A percentile compares a stretch with the other conserved stretches of the same genome.
Evolutionary conservation across 306 rosid genomes (phyloP).

Genomic region (Vicia villosa): DNA sequence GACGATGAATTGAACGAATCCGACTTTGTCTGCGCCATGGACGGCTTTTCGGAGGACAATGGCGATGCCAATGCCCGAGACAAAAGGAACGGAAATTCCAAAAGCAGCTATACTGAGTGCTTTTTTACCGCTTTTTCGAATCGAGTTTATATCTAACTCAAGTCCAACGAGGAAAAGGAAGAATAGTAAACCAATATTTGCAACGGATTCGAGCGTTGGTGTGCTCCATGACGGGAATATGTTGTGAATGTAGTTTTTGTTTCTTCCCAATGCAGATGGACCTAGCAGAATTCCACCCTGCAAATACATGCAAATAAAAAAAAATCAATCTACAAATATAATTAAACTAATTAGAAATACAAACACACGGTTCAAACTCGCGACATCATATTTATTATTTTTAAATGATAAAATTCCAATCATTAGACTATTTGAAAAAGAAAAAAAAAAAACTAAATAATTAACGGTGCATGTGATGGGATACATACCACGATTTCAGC

Average conservation of each 20-base stretch:
- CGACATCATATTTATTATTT: too few relatives aligned
- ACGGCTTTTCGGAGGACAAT: slow-evolving; percentile 60
- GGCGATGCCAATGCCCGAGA: slow-evolving; percentile 72
- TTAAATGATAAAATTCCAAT: too few relatives aligned
- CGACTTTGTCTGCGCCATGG: slow-evolving; percentile 64
- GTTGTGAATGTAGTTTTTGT: slow-evolving; percentile 45
- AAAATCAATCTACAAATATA: background rate
- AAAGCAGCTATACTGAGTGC: slow-evolving; percentile 69
- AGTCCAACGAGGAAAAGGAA: slow-evolving; percentile 77
- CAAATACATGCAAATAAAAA: background rate
- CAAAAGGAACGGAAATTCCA: slow-evolving; percentile 73
- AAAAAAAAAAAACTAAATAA: too few relatives aligned
- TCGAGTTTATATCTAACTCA: slow-evolving; percentile 66
- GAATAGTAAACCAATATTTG: slow-evolving; percentile 77
- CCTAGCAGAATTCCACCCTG: slow-evolving; percentile 89
- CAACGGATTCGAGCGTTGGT: slow-evolving; percentile 70
- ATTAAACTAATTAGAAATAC: too few relatives aligned
- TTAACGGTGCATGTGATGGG: too few relatives aligned
- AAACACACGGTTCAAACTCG: too few relatives aligned
- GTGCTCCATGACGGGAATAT: slow-evolving; percentile 74
- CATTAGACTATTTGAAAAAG: too few relatives aligned
- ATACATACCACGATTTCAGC: slow-evolving; percentile 68
- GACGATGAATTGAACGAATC: slow-evolving; percentile 64
- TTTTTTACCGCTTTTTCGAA: slow-evolving; percentile 59
- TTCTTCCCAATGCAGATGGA: slow-evolving; percentile 75